phyloP scores from a whole-genome alignment of 1,284 basidiomycete species.

The Ganoderma meredithae region DNA sequence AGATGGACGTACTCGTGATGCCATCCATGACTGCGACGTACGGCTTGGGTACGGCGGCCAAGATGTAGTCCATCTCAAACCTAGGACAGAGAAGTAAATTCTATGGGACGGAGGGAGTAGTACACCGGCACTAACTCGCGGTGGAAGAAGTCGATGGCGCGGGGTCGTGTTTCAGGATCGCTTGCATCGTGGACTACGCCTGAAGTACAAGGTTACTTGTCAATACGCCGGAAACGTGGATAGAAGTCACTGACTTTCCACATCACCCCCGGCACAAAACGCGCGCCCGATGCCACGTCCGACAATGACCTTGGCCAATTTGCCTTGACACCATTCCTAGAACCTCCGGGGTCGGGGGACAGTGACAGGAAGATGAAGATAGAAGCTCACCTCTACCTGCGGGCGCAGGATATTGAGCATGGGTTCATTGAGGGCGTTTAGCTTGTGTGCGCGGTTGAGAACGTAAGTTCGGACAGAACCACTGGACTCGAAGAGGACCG shows the following conservation, averaged over 20 bases:
- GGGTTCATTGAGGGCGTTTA: slow-evolving; percentile 86
- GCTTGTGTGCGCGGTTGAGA: slow-evolving; percentile 84
- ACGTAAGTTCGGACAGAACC: slow-evolving; percentile 71
- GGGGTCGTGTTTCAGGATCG: slow-evolving; percentile 57
- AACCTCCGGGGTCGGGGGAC: slow-evolving; percentile 7
- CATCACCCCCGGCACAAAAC: slow-evolving; percentile 97
- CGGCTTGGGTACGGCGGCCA: slow-evolving; percentile 84
- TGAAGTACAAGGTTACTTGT: slow-evolving; percentile 37
- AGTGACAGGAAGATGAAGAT: slow-evolving; percentile 8
- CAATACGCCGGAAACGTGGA: slow-evolving; percentile 13
- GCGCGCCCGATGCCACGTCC: slow-evolving; percentile 82
- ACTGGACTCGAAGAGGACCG: slow-evolving; percentile 76
- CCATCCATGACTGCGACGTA: slow-evolving; percentile 94
- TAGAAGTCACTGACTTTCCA: slow-evolving; percentile 69
- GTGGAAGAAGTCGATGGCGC: slow-evolving; percentile 88
- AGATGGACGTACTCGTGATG: slow-evolving; percentile 73
- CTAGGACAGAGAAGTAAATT: slow-evolving; percentile 45
- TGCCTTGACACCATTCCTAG: slow-evolving; percentile 83
- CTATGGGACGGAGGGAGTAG: background rate
- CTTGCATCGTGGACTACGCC: slow-evolving; percentile 63
- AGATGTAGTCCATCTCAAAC: slow-evolving; percentile 89
- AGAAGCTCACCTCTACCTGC: slow-evolving; percentile 71
- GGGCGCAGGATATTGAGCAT: slow-evolving; percentile 84
- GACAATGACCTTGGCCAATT: slow-evolving; percentile 80
- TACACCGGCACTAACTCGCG: slow-evolving; percentile 68